A percentile compares a stretch with the other conserved stretches of the same genome.
Conservation (phyloP, 2,329 filamentous ascomycete genomes). For the Phaeophleospora eucalypticola region DNA sequence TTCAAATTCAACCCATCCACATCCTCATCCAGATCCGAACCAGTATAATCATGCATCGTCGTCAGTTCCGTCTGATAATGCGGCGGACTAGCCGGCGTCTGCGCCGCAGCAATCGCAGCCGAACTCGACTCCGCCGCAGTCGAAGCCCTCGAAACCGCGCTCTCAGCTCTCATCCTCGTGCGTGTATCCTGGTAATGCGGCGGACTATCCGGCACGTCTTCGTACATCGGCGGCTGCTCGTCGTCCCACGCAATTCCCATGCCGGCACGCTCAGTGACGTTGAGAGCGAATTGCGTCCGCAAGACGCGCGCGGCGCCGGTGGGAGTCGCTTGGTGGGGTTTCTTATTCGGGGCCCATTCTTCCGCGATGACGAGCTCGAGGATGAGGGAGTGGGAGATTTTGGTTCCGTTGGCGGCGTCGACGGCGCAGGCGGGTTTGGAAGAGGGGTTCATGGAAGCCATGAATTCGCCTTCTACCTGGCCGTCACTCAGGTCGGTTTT, state of each 20-base stretch:
- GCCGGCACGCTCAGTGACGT: constrained; percentile 77
- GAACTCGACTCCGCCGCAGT: constrained; percentile 2
- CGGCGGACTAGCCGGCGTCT: constrained; percentile 83
- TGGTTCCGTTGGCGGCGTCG: constrained; percentile 68
- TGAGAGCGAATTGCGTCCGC: constrained; percentile 82
- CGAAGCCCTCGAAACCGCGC: no score
- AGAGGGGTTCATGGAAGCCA: constrained; percentile 57
- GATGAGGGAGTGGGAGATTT: constrained; percentile 78
- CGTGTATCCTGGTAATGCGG: constrained; percentile 52
- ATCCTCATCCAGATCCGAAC: constrained; percentile 44
- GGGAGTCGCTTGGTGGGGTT: constrained; percentile 71
- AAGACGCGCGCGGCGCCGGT: constrained; percentile 88
- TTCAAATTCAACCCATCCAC: constrained; percentile 39
- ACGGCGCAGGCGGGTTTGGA: constrained; percentile 72
- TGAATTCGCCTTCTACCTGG: constrained; percentile 76
- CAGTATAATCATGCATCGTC: constrained; percentile 46
- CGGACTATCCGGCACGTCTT: constrained; percentile 84
- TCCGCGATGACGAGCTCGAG: constrained; percentile 93
- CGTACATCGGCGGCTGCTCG: constrained; percentile 88
- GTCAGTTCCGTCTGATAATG: constrained; percentile 38
- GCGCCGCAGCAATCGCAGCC: constrained; percentile 54
- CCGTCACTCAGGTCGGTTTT: constrained; percentile 70
- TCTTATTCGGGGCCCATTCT: constrained; percentile 70
- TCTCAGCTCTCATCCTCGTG: neutral
- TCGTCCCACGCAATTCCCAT: constrained; percentile 96